Base-by-base conservation (phyloP, 257 asterid genomes). In the Forsythia viridissima region DNA sequence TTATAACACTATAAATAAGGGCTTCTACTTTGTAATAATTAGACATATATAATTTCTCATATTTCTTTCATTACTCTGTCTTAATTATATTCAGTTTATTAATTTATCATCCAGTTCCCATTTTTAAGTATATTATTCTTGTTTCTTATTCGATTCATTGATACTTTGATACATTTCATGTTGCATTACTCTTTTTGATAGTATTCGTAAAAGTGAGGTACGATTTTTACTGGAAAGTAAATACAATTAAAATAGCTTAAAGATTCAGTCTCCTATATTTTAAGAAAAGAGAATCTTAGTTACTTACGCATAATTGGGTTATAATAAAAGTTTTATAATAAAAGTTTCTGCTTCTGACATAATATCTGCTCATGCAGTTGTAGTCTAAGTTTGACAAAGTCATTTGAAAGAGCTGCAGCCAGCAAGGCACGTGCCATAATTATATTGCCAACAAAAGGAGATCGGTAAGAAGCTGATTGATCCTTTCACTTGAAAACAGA, bases 391-490 rank as follows among this genome's bases (percentile, higher is more conserved):
- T 81, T 93, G 85, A 95, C 98, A 21, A 90, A 87, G 82, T 95
- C 99, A 79, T 95, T 93, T 84, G 97, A 95, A 83, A 85, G 98
- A 85, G 99, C 98, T 79, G 99, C 98, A 67, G 99, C 98, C 40
- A 88, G 84, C 88, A 93, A 92, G 78, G 97, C 99, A 77, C 97
- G 98, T 59, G 97, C 98, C 71, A 89, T 93, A 76, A 94, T 95
- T 72, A 92, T 95, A 92, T 84, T 95, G 79, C 98, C 97, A 6
- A 85, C 97, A 30, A 93, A 91, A 84, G 97, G 91, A 71, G 97
- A 93, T 75, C 87, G 97, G 99, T 91, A 84, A 80, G 83, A 77
- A 82, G 67, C 38, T 77, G 75, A 77, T 57, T n/a, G 72, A 42
- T 76, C 48, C 67, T 73, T 16, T 68, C 80, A 66, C 46, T 75